Conservation (phyloP, 202 grass and related monocot species). For the Sporobolus alterniflorus region DNA sequence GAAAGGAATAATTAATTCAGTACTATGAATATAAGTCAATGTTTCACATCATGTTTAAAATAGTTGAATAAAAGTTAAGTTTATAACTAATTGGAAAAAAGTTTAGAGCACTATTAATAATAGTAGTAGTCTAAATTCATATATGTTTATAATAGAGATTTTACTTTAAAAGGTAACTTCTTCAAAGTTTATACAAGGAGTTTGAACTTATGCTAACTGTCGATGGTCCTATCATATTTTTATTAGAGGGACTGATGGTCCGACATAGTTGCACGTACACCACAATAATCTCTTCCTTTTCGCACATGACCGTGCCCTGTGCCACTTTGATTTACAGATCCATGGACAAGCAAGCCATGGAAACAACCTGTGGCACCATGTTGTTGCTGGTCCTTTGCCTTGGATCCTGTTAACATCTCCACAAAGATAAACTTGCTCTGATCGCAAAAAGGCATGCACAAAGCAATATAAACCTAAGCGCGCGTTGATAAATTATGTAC, state of each 20-base stretch:
- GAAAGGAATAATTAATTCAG: too few relatives aligned
- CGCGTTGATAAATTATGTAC: not conserved
- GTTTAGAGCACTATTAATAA: too few relatives aligned
- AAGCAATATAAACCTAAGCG: not conserved
- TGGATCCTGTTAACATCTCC: constrained; percentile 7
- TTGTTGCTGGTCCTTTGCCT: not conserved
- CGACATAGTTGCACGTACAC: not conserved
- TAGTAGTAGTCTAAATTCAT: too few relatives aligned
- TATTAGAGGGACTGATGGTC: not conserved
- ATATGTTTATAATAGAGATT: not conserved
- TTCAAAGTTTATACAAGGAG: not conserved
- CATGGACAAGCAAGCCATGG: not conserved
- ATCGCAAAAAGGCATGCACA: constrained; percentile 5
- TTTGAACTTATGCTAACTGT: not conserved
- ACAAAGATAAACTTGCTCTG: not conserved
- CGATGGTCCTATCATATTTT: not conserved
- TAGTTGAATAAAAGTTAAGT: too few relatives aligned
- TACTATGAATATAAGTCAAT: too few relatives aligned
- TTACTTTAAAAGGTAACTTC: not conserved
- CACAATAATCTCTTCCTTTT: not conserved
- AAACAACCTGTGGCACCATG: constrained; percentile 27
- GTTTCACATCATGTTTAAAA: too few relatives aligned
- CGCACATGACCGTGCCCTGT: constrained; percentile 10
- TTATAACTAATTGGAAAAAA: too few relatives aligned
- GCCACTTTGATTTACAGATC: constrained; percentile 1